Base-by-base conservation (phyloP, 148 eudicot genomes). In the Salicornia ramosissima region DNA sequence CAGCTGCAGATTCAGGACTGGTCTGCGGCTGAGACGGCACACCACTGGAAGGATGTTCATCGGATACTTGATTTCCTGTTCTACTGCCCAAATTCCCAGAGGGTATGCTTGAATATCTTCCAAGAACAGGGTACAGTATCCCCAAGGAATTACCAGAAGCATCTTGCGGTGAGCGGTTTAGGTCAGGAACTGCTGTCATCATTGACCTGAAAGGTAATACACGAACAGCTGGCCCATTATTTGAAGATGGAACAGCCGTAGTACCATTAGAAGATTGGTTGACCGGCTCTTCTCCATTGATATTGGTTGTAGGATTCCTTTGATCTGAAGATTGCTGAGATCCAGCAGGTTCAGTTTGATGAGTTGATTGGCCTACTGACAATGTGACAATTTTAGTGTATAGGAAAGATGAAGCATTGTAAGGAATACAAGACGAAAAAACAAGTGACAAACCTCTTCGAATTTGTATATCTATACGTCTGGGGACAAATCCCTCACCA, bases 381-480 rank as follows among this genome's bases (percentile, higher is more conserved):
- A 70, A 47, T n/a, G 29, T 13, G 52, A 53, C 64, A 68, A 43
- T 39, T 33, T 65, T 18, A 71, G 18, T 58, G 69, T 64, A 43
- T 67, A 43, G 19, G 31, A 12, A 33, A 42, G 7, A 53, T 31
- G 50, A 26, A 40, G 25, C 21, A 45, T 24, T 34, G 16, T 40
- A 39, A 6, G 22, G 19, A 5, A 50, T 6, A 40, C 25, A 59
- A 64, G 24, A 46, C 1, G 24, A 24, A 10, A 12, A 21, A 31
- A 52, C 55, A 18, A 45, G 31, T 33, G 28, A 43, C 34, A 56
- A 62, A 80, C 83, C 84, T 80, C 86, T 80, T 72, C 76, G 75
- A 39, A 80, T 80, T 45, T 83, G 86, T 70, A 83, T 80, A 70
- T 83, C 86, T 30, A 83, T 75, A 71, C 77, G 86, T 36, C 86